These are phyloP conservation scores for Cyberlindnera maritima DNA, from an alignment of 805 yeast species.

Conservation along the genomic window DNA sequence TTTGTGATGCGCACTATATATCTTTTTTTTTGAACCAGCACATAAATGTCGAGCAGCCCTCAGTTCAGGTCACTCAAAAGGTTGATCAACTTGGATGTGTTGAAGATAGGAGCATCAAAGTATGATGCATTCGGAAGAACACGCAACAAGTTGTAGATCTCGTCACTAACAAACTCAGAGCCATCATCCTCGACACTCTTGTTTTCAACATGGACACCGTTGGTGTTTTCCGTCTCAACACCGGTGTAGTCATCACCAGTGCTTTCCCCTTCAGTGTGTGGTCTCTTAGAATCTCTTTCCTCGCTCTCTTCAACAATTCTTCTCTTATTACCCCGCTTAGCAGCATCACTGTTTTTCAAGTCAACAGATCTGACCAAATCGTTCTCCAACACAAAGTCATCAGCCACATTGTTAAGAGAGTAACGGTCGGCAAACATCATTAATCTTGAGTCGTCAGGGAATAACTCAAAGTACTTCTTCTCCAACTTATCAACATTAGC, in stretches of 20 bases:
- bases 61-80: slow-evolving; percentile 11
- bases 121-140: slow-evolving; percentile 55
- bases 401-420: slow-evolving; percentile 27
- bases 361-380: slow-evolving; percentile 30
- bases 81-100: slow-evolving; percentile 43
- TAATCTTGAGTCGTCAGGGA: slow-evolving; percentile 52
- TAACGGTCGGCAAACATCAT: slow-evolving; percentile 37
- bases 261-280: not conserved
- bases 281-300: not conserved
- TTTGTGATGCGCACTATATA: too few species aligned
- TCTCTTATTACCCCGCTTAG: slow-evolving; percentile 6
- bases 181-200: slow-evolving; percentile 8
- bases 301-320: slow-evolving; percentile 3
- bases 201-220: not conserved
- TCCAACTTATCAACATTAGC: slow-evolving; percentile 66
- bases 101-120: slow-evolving; percentile 52
- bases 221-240: not conserved
- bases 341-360: slow-evolving; percentile 14
- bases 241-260: not conserved
- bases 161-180: slow-evolving; percentile 34
- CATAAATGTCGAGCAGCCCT: too few species aligned
- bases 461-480: slow-evolving; percentile 58
- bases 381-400: slow-evolving; percentile 18
- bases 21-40: too few species aligned
- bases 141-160: slow-evolving; percentile 48